Evolutionary conservation across 2,329 filamentous ascomycete genomes (phyloP), one percentile per base, ranked within the genome.

Genomic region (Alternaria sp.): DNA sequence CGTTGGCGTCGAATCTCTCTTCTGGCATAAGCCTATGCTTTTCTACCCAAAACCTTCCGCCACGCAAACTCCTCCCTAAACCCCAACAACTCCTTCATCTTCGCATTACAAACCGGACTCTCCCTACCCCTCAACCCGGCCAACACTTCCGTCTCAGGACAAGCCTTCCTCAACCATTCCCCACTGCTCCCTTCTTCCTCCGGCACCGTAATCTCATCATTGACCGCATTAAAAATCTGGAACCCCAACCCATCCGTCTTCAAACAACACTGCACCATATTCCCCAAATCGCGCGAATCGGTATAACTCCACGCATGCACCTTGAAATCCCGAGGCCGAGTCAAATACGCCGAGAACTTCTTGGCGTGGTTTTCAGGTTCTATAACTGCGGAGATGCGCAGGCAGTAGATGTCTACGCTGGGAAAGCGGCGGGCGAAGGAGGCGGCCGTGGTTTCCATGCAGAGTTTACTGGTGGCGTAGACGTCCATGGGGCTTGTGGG

Each of bases 181-280:
- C 78, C 77, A 0, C 84, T 87, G 3, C 47, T 60, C 20, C 56
- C 61, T 81, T 82, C 41, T 76, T 76, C 51, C 75, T 66, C 61
- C 20, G 49, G 60, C 33, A 69, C 51, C 3, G 87, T 89, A 63
- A 87, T 88, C 15, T 83, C 85, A 71, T 88, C 84, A 71, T 89
- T 90, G 0, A 87, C 87, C 4, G 87, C 87, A 72, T 90, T 90
- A 74, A 89, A 89, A 0, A 89, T 79, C 71, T 89, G 86, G 65
- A 87, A 90, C 0, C 87, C 87, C 23, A 90, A 67, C 0, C 86
- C 86, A 71, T 82, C 80, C 63, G 83, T 85, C 65, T 82, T n/a
- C n/a, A 89, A 79, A 14, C 81, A 83, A 20, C 84, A 70, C 60
- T 88, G 78, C 65, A 86, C 87, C 66, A 90, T 88, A 69, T 86